These are phyloP conservation scores for Euptelea pleiosperma DNA, from an alignment of 164 flowering plant species.

Conservation along the genomic window DNA sequence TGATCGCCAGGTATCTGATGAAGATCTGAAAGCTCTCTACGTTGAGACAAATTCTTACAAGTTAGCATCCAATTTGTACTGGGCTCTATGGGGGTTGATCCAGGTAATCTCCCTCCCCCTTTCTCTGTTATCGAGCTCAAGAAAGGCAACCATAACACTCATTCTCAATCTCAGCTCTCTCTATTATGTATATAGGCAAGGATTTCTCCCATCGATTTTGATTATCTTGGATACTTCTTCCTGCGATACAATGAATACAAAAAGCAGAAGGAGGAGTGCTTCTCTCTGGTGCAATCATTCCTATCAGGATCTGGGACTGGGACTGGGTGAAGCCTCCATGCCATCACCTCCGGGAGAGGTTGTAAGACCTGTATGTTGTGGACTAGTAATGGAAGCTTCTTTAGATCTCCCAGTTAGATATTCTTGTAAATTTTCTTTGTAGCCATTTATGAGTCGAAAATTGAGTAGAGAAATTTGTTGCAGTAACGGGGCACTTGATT, in stretches of 20 bases:
- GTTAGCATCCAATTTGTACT: constrained; percentile 81
- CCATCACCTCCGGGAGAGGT: not conserved
- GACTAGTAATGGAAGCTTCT: constrained; percentile 5
- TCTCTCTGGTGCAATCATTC: constrained; percentile 48
- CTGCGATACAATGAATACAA: constrained; percentile 81
- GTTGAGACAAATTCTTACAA: constrained; percentile 68
- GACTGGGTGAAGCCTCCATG: constrained; percentile 3
- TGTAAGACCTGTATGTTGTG: constrained; percentile 18
- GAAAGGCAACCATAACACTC: not conserved
- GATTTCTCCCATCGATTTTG: constrained; percentile 87
- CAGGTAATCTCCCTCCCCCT: constrained; percentile 50
- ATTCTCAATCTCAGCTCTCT: not conserved
- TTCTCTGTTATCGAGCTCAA: not conserved
- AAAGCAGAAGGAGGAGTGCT: constrained; percentile 47
- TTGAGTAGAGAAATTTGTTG: too few relatives aligned
- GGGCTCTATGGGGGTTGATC: constrained; percentile 96
- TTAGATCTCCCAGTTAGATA: not conserved
- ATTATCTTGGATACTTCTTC: constrained; percentile 88
- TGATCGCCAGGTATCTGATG: constrained; percentile 51
- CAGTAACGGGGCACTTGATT: too few relatives aligned
- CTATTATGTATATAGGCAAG: constrained; percentile 50
- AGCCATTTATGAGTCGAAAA: constrained; percentile 2
- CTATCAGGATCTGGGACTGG: constrained; percentile 28
- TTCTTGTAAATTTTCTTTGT: constrained; percentile 26
- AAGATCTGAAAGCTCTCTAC: constrained; percentile 71